Evolutionary conservation across 2,329 filamentous ascomycete genomes (phyloP).

Genomic region (Epichloe uncinata): DNA sequence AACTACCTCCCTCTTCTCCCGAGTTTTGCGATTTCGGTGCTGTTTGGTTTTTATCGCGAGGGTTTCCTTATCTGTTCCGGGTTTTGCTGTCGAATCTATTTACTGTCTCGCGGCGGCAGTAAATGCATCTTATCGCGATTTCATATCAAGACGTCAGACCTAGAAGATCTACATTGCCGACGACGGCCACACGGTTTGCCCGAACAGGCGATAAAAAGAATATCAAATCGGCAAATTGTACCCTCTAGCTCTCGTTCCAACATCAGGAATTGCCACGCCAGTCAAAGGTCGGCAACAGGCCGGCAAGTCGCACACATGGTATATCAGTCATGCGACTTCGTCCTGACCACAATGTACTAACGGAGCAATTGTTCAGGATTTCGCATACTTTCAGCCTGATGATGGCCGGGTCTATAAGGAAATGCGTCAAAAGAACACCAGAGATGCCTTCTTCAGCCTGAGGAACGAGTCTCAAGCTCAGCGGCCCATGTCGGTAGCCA

Average conservation of each 20-base stretch:
- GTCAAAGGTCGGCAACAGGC: neutral
- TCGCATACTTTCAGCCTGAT: slow-evolving; percentile 22
- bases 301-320: slow-evolving; percentile 1
- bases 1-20: slow-evolving; percentile 20
- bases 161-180: slow-evolving; percentile 20
- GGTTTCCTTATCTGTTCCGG: slow-evolving; percentile 9
- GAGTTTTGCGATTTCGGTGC: slow-evolving; percentile 28
- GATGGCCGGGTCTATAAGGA: slow-evolving; percentile 29
- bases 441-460: slow-evolving; percentile 49
- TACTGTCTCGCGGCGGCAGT: slow-evolving; percentile 14
- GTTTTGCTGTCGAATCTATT: slow-evolving; percentile 5
- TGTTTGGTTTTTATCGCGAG: slow-evolving; percentile 20
- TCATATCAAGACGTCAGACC: neutral
- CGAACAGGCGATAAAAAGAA: neutral
- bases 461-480: slow-evolving; percentile 33
- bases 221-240: neutral
- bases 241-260: too few species aligned
- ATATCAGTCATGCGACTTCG: neutral
- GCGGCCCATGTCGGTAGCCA: slow-evolving; percentile 57
- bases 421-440: slow-evolving; percentile 38
- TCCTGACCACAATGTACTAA: neutral
- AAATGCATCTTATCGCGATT: neutral
- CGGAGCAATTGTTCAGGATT: slow-evolving; percentile 17
- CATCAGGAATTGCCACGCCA: neutral
- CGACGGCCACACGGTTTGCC: slow-evolving; percentile 18